Evolutionary conservation across 1,284 basidiomycete genomes (phyloP), one percentile per base, ranked within the genome.

Genomic region (Cystobasidium slooffiae): DNA sequence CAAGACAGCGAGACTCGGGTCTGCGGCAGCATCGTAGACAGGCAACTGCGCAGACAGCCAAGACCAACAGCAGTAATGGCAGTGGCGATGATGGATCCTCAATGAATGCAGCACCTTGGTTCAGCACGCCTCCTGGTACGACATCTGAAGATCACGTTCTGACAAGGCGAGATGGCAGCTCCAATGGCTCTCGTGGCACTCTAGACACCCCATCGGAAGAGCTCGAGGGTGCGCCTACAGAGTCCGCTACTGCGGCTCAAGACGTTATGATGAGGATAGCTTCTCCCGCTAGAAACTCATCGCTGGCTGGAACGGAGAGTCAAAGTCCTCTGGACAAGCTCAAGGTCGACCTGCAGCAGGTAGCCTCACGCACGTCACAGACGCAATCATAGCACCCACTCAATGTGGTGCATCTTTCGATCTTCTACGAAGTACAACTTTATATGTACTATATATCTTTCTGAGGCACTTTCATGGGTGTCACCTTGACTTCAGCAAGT

Each of bases 301-400:
- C 47, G 12, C 24, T 56, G 20, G 24, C 24, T 7, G 10, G 51
- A 6, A 24, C 51, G 20, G 18, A 55, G 31, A 18, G 18, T 16
- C 61, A 72, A 24, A 55, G 49, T 51, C 69, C 69, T n/a, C 62
- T 72, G 18, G 69, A 72, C 51, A 64, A 72, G 49, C 69, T 72
- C 62, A 52, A 47, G 39, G 49, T 14, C 18, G 39, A 72, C 20
- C 51, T 72, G 9, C 49, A 72, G 46, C 58, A 61, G n/a, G 43
- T 43, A 7, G 67, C 67, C 9, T 46, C 41, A 6, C 43, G 46
- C 20, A 52, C 47, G 7, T 49, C 44, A 43, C 41, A 62, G 12
- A 20, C 20, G 16, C 37, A 16, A 20, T 31, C 39, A 16, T 43
- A 59, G 39, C 59, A 61, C 7, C 31, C 39, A 12, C 12, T 12